Percentiles rank a stretch among this genome's conserved stretches.
Conservation (phyloP, 441 rosid genomes). For the Syzygium syzygioides region DNA sequence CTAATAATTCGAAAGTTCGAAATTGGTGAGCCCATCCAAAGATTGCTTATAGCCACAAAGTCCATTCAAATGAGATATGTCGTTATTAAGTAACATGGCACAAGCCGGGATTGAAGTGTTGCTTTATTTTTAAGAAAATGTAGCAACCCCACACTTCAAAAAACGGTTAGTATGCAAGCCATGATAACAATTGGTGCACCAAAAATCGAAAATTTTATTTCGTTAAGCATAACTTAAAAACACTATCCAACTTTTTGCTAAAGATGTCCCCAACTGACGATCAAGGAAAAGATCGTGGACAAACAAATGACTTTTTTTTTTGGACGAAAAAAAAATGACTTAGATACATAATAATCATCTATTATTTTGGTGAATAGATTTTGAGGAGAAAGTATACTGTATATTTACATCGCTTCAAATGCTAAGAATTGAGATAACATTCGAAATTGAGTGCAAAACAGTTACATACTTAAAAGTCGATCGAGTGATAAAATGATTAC, state of each 20-base stretch:
- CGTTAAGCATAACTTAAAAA: background rate
- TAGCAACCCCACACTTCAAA: background rate
- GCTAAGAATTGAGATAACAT: background rate
- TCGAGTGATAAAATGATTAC: background rate
- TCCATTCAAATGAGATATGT: background rate
- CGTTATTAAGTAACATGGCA: background rate
- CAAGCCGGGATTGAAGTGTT: background rate
- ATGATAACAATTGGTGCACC: background rate
- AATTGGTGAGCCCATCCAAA: background rate
- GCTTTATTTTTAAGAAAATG: background rate
- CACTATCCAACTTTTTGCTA: background rate
- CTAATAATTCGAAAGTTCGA: rapidly evolving
- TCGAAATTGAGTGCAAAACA: background rate
- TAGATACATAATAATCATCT: background rate
- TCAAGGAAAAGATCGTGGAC: no score
- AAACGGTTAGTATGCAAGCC: background rate
- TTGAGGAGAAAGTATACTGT: background rate
- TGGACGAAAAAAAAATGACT: no score
- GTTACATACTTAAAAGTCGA: background rate
- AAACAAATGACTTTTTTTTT: background rate
- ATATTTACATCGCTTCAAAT: background rate
- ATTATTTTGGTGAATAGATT: background rate
- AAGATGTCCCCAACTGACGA: no score
- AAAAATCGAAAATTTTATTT: background rate
- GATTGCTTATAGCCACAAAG: background rate